Conservation (phyloP, 768 basidiomycete genomes). For the Psilocybe azurescens region DNA sequence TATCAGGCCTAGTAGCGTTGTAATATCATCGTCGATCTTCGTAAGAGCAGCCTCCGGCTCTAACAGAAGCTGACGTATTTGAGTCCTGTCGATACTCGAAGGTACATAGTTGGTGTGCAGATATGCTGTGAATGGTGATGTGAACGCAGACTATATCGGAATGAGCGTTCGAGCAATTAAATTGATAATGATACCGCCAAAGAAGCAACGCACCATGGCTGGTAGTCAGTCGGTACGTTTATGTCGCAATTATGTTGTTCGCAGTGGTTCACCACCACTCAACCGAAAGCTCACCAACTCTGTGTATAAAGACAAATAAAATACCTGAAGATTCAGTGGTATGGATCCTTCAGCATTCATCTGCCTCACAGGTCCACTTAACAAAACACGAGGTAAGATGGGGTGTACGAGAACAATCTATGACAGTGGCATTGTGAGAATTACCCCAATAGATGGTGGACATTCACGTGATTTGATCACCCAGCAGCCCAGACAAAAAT, state of each 20-base stretch:
- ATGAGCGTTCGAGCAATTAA: no score
- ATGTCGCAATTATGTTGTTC: no score
- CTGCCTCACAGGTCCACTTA: not conserved
- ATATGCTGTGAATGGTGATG: conserved; percentile 14
- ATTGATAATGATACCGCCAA: no score
- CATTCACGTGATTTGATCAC: not conserved
- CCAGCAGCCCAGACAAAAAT: conserved; percentile 34
- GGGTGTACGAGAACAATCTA: no score
- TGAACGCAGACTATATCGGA: not conserved
- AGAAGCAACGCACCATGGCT: conserved; percentile 3
- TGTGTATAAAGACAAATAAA: not conserved
- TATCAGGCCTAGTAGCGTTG: conserved; percentile 6
- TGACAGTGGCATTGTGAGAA: no score
- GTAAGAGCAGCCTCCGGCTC: conserved; percentile 10
- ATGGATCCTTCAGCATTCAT: not conserved
- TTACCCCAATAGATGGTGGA: no score
- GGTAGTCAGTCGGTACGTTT: not conserved
- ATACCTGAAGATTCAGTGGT: not conserved
- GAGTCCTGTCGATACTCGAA: conserved; percentile 10
- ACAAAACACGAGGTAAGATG: no score
- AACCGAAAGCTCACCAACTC: no score
- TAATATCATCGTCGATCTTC: conserved; percentile 14
- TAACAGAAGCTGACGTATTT: conserved; percentile 12
- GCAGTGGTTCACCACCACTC: no score
- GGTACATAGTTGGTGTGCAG: conserved; percentile 23